Percentiles rank a stretch among this genome's conserved stretches.
phyloP scores from a whole-genome alignment of 768 basidiomycete species.

The Naematelia aurantialba region DNA sequence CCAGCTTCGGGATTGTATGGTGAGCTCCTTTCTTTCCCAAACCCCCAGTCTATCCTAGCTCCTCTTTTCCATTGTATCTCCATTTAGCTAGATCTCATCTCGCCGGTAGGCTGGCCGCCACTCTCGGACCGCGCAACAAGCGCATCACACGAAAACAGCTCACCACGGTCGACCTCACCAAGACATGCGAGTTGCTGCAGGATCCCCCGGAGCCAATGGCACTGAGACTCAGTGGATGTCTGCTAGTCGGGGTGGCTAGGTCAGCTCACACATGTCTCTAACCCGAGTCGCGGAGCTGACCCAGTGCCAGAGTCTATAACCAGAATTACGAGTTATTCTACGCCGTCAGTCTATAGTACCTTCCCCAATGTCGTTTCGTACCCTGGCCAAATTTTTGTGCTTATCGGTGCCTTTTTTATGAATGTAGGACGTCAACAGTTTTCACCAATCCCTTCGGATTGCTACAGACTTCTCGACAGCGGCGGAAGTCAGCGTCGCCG shows the following conservation, averaged over 20 bases:
- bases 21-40: conserved; percentile 14
- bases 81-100: neutral
- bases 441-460: conserved; percentile 69
- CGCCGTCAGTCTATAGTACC: conserved; percentile 16
- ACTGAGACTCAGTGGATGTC: conserved; percentile 76
- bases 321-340: conserved; percentile 36
- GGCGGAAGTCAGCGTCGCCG: conserved; percentile 52
- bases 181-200: conserved; percentile 74
- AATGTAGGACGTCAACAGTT: conserved; percentile 74
- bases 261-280: conserved; percentile 48
- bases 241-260: conserved; percentile 87
- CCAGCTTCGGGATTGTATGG: conserved; percentile 44
- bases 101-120: conserved; percentile 74
- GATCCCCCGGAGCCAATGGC: conserved; percentile 83
- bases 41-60: neutral
- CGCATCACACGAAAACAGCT: conserved; percentile 78
- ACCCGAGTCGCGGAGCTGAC: conserved; percentile 6
- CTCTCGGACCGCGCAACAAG: conserved; percentile 80
- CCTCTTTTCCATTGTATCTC: neutral
- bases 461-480: conserved; percentile 59
- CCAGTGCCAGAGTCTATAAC: conserved; percentile 30
- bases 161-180: conserved; percentile 74
- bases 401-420: neutral
- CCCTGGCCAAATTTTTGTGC: neutral
- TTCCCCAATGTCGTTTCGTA: neutral